Evolutionary conservation across 768 basidiomycete genomes (phyloP).

Genomic region (Ramaria sp.): DNA sequence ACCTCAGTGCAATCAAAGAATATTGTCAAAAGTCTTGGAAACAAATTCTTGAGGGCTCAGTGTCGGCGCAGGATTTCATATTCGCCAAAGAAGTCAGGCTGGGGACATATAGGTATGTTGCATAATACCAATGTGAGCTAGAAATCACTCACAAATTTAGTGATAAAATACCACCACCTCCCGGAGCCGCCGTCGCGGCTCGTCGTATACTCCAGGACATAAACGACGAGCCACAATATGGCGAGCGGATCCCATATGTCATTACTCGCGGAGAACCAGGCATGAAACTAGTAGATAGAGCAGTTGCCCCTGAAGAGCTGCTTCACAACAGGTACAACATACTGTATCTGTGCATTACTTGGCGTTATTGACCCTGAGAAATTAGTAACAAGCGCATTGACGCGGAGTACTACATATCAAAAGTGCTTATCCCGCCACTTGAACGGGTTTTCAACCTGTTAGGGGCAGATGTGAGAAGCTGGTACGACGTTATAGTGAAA

Average conservation of each 20-base stretch:
- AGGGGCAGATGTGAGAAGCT: slow-evolving; percentile 75
- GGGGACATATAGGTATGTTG: slow-evolving; percentile 77
- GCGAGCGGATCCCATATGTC: slow-evolving; percentile 88
- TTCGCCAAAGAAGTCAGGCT: slow-evolving; percentile 90
- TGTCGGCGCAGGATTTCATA: slow-evolving; percentile 85
- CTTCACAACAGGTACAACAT: slow-evolving; percentile 46
- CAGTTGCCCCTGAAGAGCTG: slow-evolving; percentile 62
- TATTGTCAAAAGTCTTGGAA: slow-evolving; percentile 82
- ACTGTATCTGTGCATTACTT: background rate
- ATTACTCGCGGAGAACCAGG: slow-evolving; percentile 59
- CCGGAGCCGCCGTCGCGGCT: slow-evolving; percentile 84
- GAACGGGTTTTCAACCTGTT: slow-evolving; percentile 86
- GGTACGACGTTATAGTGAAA: slow-evolving; percentile 86
- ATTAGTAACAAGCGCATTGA: slow-evolving; percentile 67
- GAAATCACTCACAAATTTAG: slow-evolving; percentile 27
- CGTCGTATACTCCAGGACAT: slow-evolving; percentile 64
- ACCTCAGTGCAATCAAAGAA: slow-evolving; percentile 80
- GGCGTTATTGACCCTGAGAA: background rate
- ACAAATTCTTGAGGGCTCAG: slow-evolving; percentile 70
- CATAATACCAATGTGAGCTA: background rate
- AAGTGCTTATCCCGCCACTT: slow-evolving; percentile 81
- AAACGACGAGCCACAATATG: slow-evolving; percentile 80
- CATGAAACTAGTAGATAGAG: slow-evolving; percentile 61
- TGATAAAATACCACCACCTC: slow-evolving; percentile 76
- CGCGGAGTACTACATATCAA: slow-evolving; percentile 77